phyloP scores from a whole-genome alignment of 257 asterid genomes.

The Leonotis leonurus region DNA sequence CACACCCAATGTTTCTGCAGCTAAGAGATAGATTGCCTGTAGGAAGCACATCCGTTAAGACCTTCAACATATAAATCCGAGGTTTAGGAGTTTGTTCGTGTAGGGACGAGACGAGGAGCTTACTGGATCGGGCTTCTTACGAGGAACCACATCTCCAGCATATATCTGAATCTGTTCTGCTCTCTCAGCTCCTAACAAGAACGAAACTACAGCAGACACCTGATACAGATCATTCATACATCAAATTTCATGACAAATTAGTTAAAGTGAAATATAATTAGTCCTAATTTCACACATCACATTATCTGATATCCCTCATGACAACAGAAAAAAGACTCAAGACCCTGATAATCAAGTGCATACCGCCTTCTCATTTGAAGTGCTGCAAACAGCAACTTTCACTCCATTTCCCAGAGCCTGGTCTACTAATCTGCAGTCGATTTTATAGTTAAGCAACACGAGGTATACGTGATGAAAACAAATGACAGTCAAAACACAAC shows the following conservation, averaged over 20 bases:
- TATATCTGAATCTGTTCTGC: slow-evolving; percentile 80
- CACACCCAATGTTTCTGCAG: slow-evolving; percentile 69
- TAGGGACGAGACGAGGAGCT: slow-evolving; percentile 21
- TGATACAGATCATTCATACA: slow-evolving; percentile 9
- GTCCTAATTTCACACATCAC: neutral
- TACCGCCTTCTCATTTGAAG: slow-evolving; percentile 99
- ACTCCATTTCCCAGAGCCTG: slow-evolving; percentile 79
- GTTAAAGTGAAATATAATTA: neutral
- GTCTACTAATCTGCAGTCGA: slow-evolving; percentile 73
- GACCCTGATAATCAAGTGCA: slow-evolving; percentile 63
- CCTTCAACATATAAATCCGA: neutral
- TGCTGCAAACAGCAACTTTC: slow-evolving; percentile 95
- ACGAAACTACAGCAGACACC: slow-evolving; percentile 95
- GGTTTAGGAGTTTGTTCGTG: neutral
- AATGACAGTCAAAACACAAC: neutral
- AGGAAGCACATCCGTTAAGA: slow-evolving; percentile 3
- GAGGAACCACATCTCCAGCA: slow-evolving; percentile 97
- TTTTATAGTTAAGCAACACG: neutral
- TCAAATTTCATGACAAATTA: neutral
- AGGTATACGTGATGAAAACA: neutral
- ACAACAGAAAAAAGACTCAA: slow-evolving; percentile 22
- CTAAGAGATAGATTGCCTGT: slow-evolving; percentile 94
- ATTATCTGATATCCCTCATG: neutral
- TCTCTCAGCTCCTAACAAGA: slow-evolving; percentile 70
- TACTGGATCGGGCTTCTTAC: slow-evolving; percentile 97